Percentiles rank a stretch among this genome's conserved stretches.
phyloP scores from a whole-genome alignment of 176 grass and related monocot species.

The Chloris gayana region DNA sequence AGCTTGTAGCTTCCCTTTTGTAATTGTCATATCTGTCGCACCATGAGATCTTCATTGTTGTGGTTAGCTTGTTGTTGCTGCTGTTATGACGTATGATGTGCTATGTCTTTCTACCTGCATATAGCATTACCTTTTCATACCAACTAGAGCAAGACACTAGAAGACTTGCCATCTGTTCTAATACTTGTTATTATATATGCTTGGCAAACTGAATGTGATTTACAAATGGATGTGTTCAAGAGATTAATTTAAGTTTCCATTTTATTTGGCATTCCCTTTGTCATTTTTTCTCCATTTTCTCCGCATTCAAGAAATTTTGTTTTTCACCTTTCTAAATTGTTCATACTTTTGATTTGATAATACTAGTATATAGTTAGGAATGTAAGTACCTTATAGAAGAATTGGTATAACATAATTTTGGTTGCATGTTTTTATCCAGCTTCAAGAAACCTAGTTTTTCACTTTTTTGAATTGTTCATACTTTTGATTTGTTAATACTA shows the following conservation, averaged over 20 bases:
- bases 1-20: background rate
- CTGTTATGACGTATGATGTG: background rate
- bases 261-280: background rate
- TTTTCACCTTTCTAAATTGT: no score
- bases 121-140: background rate
- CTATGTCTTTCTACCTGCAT: background rate
- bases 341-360: no score
- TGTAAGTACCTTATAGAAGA: no score
- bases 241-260: background rate
- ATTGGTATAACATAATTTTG: no score
- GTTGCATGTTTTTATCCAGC: no score
- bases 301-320: background rate
- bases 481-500: no score
- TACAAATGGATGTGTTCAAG: background rate
- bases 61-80: background rate
- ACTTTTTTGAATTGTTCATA: no score
- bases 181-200: background rate
- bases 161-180: no score
- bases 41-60: background rate
- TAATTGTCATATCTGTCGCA: constrained; percentile 4
- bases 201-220: background rate
- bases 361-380: no score
- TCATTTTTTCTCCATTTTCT: background rate
- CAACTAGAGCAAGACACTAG: background rate
- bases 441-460: background rate